Evolutionary conservation across 176 grass and related monocot genomes (phyloP), one percentile per base, ranked within the genome.

Genomic region (Triticum monococcum): DNA sequence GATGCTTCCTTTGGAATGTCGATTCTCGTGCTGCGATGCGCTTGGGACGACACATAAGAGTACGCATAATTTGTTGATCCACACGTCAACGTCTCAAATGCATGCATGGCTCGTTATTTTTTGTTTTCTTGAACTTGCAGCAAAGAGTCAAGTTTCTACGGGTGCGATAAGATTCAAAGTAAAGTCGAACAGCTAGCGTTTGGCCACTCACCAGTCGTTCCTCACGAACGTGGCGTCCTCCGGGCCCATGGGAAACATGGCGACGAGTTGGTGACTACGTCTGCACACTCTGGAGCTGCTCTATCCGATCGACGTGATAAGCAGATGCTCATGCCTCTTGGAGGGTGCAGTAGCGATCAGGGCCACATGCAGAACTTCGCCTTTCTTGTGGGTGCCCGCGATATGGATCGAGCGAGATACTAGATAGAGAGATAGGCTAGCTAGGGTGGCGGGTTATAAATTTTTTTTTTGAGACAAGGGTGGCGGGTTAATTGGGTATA

Each of bases 381-480:
- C 22, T 43, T 72, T 43, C 22, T n/a, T 43, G 23, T 40, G 2
- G 36, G 68, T 41, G 18, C 37, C 69, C 69, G 69, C 36, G 22
- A 38, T 73, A 73, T 12, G 0, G 69, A 45, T 45, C n/a, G 38
- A 25, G 38, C 12, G 43, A 46, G 11, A 43, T 43, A 43, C 23
- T 46, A 83, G 52, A 16, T 74, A 52, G 71, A 76, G 24, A 71
- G 31, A 89, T 73, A 64, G 26, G 43, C 10, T 70, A 45, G 68
- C 73, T 76, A 76, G 73, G 73, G 43, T 76, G 45, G 33, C 64
- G 46, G 88, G 43, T 30, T 28, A 26, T 30, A 2, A 2, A 2
- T 28, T 28, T 30, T 30, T 30, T 28, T 30, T 30, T 30, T 30
- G 28, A 30, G 28, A 30, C 28, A 30, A 30, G 28, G 28, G 28